Evolutionary conservation across 148 eudicot species (phyloP).

Genomic region (Dysphania ambrosioides): DNA sequence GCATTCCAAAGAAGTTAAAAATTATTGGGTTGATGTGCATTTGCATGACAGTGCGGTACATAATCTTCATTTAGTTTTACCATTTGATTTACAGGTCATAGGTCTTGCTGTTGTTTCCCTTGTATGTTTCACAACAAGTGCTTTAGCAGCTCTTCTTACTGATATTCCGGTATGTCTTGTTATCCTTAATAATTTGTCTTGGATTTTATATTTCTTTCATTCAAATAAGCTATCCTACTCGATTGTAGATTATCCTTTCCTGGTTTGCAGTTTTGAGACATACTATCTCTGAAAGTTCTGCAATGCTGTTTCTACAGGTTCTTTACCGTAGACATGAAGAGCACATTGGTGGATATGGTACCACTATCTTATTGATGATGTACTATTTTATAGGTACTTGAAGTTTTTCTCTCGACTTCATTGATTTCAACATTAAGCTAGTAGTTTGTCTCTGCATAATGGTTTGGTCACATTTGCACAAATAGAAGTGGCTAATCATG

Average conservation of each 20-base stretch:
- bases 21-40: background rate
- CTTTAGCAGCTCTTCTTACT: slow-evolving; percentile 64
- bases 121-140: slow-evolving; percentile 71
- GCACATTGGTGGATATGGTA: slow-evolving; percentile 32
- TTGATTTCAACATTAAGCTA: background rate
- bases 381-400: slow-evolving; percentile 76
- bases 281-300: background rate
- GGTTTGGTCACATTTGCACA: background rate
- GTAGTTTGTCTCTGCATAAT: background rate
- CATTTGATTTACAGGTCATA: slow-evolving; percentile 57
- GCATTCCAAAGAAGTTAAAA: background rate
- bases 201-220: slow-evolving; percentile 10
- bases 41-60: no score
- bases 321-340: slow-evolving; percentile 61
- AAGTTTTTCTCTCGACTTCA: background rate
- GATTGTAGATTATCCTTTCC: no score
- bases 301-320: slow-evolving; percentile 46
- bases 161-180: slow-evolving; percentile 64
- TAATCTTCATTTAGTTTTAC: no score
- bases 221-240: background rate
- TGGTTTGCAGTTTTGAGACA: background rate
- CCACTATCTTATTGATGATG: slow-evolving; percentile 54
- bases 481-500: background rate
- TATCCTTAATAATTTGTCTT: slow-evolving; percentile 1
- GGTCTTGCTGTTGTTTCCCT: slow-evolving; percentile 82